Evolutionary conservation across 306 rosid genomes (phyloP), one percentile per base, ranked within the genome.

Genomic region (Datisca glomerata): DNA sequence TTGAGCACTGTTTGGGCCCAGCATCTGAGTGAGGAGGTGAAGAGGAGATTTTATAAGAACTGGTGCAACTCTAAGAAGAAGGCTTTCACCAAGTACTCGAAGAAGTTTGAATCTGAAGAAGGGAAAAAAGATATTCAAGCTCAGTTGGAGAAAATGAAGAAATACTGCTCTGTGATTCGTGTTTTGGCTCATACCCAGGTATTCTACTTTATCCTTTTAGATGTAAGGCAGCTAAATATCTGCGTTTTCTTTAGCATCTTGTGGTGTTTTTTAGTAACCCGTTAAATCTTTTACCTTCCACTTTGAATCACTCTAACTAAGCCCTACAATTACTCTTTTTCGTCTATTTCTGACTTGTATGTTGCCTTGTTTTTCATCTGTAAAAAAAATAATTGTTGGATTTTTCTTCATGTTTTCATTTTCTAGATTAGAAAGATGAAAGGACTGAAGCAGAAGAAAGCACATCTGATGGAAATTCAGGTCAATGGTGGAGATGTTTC

Each of bases 161-260:
- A 79, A 38, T 73, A 84, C 55, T 51, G 78, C 22, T 13, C 74
- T 45, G 72, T 65, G 14, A 60, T 79, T 33, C 92, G 92, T 34
- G 83, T 79, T 79, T 55, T 84, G 40, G 94, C 80, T 22, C 94
- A 84, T 52, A 73, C 86, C 12, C 92, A 84, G 92, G 94, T 84
- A 24, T 2, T 21, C 18, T 2, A 27, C 20, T 13, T 8, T 18
- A 15, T 6, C 13, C 16, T 36, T 14, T n/a, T 8, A 12, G 32
- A 19, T 13, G 0, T 21, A n/a, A n/a, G n/a, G n/a, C n/a, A n/a
- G 2, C 12, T 2, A 0, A 0, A 13, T 5, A 13, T 13, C 13
- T 33, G 2, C 13, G n/a, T n/a, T 28, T 2, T 31, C 13, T 31
- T 8, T 31, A 31, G n/a, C n/a, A 14, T 8, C n/a, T 31, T 28